phyloP scores from a whole-genome alignment of 345 rosid genomes.

The Schrenkiella parvula region DNA sequence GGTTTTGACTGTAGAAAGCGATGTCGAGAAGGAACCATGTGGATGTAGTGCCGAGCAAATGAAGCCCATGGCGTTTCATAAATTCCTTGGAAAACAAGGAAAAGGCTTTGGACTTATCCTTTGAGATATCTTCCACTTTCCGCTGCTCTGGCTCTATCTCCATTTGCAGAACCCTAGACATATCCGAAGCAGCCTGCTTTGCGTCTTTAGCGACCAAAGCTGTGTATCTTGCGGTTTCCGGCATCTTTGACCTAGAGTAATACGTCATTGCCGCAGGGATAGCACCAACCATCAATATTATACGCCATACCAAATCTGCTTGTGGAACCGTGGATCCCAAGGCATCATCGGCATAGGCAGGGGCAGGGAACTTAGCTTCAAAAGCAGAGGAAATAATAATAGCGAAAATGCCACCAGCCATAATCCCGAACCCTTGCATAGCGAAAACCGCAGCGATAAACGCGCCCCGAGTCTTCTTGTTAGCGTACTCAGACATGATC shows the following conservation, averaged over 20 bases:
- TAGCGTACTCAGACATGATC: conserved; percentile 45
- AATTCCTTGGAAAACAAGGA: conserved; percentile 49
- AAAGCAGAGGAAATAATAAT: conserved; percentile 35
- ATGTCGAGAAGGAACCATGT: conserved; percentile 66
- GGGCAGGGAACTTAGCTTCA: conserved; percentile 27
- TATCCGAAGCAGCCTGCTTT: conserved; percentile 33
- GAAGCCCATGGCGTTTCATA: conserved; percentile 57
- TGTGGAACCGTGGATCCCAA: conserved; percentile 34
- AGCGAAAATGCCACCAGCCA: conserved; percentile 38
- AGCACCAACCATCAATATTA: conserved; percentile 40
- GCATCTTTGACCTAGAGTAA: conserved; percentile 41
- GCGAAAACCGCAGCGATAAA: conserved; percentile 43
- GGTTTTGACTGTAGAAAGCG: conserved; percentile 61
- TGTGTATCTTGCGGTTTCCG: conserved; percentile 43
- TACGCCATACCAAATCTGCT: conserved; percentile 39
- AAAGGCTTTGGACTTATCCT: conserved; percentile 21
- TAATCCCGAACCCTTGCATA: conserved; percentile 47
- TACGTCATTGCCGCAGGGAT: conserved; percentile 39
- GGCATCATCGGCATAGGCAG: conserved; percentile 20
- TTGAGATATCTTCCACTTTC: conserved; percentile 7
- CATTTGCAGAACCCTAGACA: conserved; percentile 35
- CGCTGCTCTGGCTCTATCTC: conserved; percentile 29
- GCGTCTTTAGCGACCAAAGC: conserved; percentile 36
- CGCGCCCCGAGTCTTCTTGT: conserved; percentile 40
- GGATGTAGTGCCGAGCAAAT: conserved; percentile 53